Evolutionary conservation across 345 rosid species (phyloP), one percentile per base, ranked within the genome.

Genomic region (Sonneratia caseolaris): DNA sequence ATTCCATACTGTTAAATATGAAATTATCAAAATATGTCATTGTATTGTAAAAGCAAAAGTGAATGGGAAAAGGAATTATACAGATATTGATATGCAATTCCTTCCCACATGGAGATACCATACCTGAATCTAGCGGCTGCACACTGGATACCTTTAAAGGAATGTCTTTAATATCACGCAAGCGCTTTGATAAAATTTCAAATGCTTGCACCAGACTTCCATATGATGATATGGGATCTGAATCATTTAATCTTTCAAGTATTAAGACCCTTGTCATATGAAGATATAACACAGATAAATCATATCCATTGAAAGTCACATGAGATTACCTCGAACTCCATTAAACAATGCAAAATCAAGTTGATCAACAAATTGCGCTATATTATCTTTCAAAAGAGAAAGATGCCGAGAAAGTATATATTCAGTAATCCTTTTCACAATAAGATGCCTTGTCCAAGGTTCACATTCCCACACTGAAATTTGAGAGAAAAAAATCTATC

Each of bases 111-210:
- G 32, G n/a, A 38, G 43, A 75, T 6, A 51, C 57, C 42, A 64
- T 85, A 94, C 98, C 98, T 73, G 96, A 86, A 81, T 90, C 88
- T 62, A 93, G 76, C 66, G 97, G 89, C 83, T 91, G 97, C 70
- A 89, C 95, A 43, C 87, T 86, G 79, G 97, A 88, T 48, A 94
- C 78, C 76, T 73, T 88, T 81, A 94, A 82, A 42, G 98, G 98
- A 79, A 91, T 85, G 73, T 86, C 97, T 75, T 86, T 86, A 56
- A 86, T 84, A 72, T 73, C 75, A 57, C 88, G 89, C 81, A 91
- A 78, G 72, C 88, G 87, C 80, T 83, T 88, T 18, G 95, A 87
- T 70, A 94, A 84, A 79, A 79, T 79, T 66, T 91, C 96, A 82
- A 80, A 88, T n/a, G 90, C 86, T 79, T 73, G 83, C 69, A 87